Percentiles rank a stretch among this genome's conserved stretches.
phyloP scores from a whole-genome alignment of 1,139 yeast species.

The Ogataea hybrid region DNA sequence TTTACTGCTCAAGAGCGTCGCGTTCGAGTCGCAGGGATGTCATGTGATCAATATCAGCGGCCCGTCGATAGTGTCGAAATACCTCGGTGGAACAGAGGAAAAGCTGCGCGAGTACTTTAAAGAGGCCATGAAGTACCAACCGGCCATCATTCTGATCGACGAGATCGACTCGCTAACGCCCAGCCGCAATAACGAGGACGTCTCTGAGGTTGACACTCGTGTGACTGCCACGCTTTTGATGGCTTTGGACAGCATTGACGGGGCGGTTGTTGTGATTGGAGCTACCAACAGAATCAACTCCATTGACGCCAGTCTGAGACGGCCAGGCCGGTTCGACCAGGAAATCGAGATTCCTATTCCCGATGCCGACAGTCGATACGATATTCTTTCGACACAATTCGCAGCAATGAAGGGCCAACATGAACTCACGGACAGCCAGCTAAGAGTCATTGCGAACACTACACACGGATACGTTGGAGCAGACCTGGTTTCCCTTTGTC shows the following conservation, averaged over 20 bases:
- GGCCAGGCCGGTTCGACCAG: slow-evolving; percentile 93
- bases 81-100: slow-evolving; percentile 90
- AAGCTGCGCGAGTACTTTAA: slow-evolving; percentile 76
- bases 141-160: slow-evolving; percentile 83
- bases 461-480: slow-evolving; percentile 85
- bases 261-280: slow-evolving; percentile 45
- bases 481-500: slow-evolving; percentile 79
- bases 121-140: slow-evolving; percentile 84
- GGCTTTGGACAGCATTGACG: slow-evolving; percentile 86
- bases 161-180: slow-evolving; percentile 93
- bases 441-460: slow-evolving; percentile 58
- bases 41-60: slow-evolving; percentile 87
- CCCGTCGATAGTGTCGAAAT: slow-evolving; percentile 88
- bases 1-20: slow-evolving; percentile 79
- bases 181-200: slow-evolving; percentile 72
- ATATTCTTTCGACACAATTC: slow-evolving; percentile 63
- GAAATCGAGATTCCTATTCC: slow-evolving; percentile 81
- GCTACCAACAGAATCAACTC: slow-evolving; percentile 72
- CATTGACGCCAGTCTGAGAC: slow-evolving; percentile 80
- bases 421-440: slow-evolving; percentile 49
- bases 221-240: slow-evolving; percentile 84
- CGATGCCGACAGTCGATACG: slow-evolving; percentile 62
- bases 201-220: slow-evolving; percentile 86
- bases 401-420: slow-evolving; percentile 59
- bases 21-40: slow-evolving; percentile 50